phyloP scores from a whole-genome alignment of 176 grass and related monocot genomes.

The Pontederia crassipes region DNA sequence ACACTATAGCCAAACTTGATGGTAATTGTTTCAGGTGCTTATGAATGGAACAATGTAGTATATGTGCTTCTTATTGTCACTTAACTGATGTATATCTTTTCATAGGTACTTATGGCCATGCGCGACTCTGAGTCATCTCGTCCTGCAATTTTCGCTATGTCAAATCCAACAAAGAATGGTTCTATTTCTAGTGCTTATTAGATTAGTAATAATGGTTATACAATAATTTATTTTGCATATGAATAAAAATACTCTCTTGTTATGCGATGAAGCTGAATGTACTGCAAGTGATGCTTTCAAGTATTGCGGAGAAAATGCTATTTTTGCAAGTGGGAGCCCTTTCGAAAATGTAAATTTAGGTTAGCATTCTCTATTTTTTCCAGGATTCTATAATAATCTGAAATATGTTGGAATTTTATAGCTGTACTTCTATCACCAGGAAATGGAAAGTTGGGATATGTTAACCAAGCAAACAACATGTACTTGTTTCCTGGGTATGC shows the following conservation, averaged over 20 bases:
- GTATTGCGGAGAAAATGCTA: constrained; percentile 68
- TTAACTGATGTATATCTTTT: constrained; percentile 21
- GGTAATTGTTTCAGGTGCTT: background rate
- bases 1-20: too few relatives aligned
- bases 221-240: background rate
- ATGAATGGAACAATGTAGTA: background rate
- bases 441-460: constrained; percentile 53
- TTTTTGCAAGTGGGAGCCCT: constrained; percentile 97
- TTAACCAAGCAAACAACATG: constrained; percentile 99
- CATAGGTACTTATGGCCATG: constrained; percentile 90
- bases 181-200: constrained; percentile 17
- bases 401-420: constrained; percentile 5
- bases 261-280: constrained; percentile 64
- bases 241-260: constrained; percentile 3
- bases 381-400: constrained; percentile 2
- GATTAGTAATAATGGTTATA: background rate
- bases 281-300: constrained; percentile 90
- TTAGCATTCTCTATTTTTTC: constrained; percentile 24
- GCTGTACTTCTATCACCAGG: constrained; percentile 27
- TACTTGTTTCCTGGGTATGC: constrained; percentile 97
- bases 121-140: constrained; percentile 74
- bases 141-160: constrained; percentile 96
- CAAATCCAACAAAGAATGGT: constrained; percentile 95
- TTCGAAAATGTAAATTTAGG: constrained; percentile 77
- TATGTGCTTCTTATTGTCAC: background rate